Percentiles rank a stretch among this genome's conserved stretches.
phyloP scores from a whole-genome alignment of 179 eudicot species.

The Beta macrorhiza region DNA sequence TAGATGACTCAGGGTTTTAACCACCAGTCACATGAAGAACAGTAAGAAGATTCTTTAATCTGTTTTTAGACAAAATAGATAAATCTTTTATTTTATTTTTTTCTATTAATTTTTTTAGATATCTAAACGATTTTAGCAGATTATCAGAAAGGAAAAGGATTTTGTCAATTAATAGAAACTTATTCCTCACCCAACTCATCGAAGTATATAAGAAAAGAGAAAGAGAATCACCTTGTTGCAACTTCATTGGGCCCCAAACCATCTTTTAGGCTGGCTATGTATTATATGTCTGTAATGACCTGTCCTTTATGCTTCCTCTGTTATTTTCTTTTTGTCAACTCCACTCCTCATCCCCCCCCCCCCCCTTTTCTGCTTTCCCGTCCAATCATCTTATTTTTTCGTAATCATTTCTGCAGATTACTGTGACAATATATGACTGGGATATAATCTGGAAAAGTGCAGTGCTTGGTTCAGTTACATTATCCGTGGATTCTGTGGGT shows the following conservation, averaged over 20 bases:
- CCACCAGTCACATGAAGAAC: not conserved
- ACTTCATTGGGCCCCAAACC: not conserved
- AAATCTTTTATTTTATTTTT: too few relatives aligned
- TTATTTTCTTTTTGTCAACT: not conserved
- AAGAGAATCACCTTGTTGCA: not conserved
- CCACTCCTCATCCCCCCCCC: not conserved
- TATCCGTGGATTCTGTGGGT: slow-evolving; percentile 72
- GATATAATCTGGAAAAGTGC: slow-evolving; percentile 95
- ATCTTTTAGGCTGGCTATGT: not conserved
- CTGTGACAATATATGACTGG: slow-evolving; percentile 91
- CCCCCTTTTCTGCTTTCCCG: not conserved
- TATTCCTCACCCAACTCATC: not conserved
- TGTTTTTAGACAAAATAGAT: too few relatives aligned
- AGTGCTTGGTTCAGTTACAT: slow-evolving; percentile 75
- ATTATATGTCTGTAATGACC: not conserved
- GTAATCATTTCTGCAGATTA: slow-evolving; percentile 54
- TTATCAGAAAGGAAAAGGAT: not conserved
- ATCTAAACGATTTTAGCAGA: not conserved
- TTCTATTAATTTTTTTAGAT: too few relatives aligned
- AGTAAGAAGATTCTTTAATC: not conserved
- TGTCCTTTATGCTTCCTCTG: not conserved
- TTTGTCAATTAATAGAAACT: not conserved
- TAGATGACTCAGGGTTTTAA: not conserved
- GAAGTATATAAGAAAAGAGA: not conserved
- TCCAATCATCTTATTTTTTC: slow-evolving; percentile 6